Base-by-base conservation (phyloP, 2,329 filamentous ascomycete species). In the Colletotrichum magnum region DNA sequence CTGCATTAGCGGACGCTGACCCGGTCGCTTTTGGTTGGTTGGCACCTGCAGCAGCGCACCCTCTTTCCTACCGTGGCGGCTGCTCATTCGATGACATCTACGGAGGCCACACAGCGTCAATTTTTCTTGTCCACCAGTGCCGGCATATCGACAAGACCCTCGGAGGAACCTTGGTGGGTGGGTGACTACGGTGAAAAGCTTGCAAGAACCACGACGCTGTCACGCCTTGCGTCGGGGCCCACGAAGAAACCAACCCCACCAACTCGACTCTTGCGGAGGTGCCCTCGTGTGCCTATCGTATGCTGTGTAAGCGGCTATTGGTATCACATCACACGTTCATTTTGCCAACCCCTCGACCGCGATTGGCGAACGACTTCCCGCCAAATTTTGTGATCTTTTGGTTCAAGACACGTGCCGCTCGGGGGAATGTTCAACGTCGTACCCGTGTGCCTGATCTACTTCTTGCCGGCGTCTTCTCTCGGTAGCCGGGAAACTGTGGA, bases 1-100 rank as follows among this genome's bases (percentile, higher is more conserved):
- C 63, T 69, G 63, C 67, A 67, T 67, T 58, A 67, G 67, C 62
- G 56, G 51, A 66, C 63, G 61, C 61, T 50, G 21, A 52, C 63
- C 62, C 67, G 39, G 6, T n/a, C 45, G 32, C 41, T 56, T 36
- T 13, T 54, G 43, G 64, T 69, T 59, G 61, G 61, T 32, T 51
- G 21, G n/a, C 36, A 24, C 26, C 61, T 68, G 65, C 54, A 50
- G 61, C 54, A 12, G 13, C 48, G 32, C 50, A 54, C 56, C 24
- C 67, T 67, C 41, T 53, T 36, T 47, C 39, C 59, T n/a, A 28
- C 67, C 63, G 57, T 69, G 67, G 51, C 63, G 67, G 36, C 45
- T 28, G 28, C 67, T 67, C 13, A 67, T 69, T 69, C 63, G 67
- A 69, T 45, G 24, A 51, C 54, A 36, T 39, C 39, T 24, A 6